Evolutionary conservation across 352 stramenopile species (phyloP).

Genomic region (Elongisporangium senticosum): DNA sequence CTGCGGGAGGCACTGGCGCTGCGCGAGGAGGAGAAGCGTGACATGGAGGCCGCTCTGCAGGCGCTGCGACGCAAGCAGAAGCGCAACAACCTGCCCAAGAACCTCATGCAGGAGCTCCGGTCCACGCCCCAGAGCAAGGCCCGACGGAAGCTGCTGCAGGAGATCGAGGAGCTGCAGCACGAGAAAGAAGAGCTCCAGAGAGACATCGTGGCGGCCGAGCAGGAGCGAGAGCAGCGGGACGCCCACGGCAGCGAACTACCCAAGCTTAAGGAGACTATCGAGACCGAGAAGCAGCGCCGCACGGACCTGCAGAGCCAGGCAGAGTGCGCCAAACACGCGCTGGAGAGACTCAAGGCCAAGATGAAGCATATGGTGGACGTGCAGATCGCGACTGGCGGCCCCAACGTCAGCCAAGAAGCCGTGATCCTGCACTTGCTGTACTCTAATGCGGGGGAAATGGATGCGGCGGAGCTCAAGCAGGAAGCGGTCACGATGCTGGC

Average conservation of each 20-base stretch:
- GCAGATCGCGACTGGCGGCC: conserved; percentile 38
- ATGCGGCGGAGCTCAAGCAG: conserved; percentile 54
- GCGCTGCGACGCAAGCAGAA: conserved; percentile 40
- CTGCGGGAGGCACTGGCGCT: conserved; percentile 42
- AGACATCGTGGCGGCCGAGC: conserved; percentile 39
- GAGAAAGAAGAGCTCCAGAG: conserved; percentile 43
- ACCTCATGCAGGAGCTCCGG: conserved; percentile 5
- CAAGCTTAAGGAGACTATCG: conserved; percentile 27
- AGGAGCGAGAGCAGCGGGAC: conserved; percentile 30
- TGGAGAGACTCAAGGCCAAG: conserved; percentile 43
- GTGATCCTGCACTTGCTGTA: conserved; percentile 63
- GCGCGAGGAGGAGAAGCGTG: conserved; percentile 47
- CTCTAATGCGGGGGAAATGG: conserved; percentile 55
- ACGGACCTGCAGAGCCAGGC: conserved; percentile 21
- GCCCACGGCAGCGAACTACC: conserved; percentile 29
- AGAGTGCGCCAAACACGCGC: conserved; percentile 31
- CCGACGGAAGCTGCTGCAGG: conserved; percentile 13
- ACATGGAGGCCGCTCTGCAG: conserved; percentile 52
- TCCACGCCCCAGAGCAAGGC: conserved; percentile 6
- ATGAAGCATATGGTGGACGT: conserved; percentile 69
- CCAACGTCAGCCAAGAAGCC: conserved; percentile 43
- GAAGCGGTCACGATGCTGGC: conserved; percentile 35
- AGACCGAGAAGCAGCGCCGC: conserved; percentile 17
- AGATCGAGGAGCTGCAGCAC: conserved; percentile 27
- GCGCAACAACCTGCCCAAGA: conserved; percentile 7